Conservation (phyloP, 306 rosid species). For the Oxytropis ochrocephala region DNA sequence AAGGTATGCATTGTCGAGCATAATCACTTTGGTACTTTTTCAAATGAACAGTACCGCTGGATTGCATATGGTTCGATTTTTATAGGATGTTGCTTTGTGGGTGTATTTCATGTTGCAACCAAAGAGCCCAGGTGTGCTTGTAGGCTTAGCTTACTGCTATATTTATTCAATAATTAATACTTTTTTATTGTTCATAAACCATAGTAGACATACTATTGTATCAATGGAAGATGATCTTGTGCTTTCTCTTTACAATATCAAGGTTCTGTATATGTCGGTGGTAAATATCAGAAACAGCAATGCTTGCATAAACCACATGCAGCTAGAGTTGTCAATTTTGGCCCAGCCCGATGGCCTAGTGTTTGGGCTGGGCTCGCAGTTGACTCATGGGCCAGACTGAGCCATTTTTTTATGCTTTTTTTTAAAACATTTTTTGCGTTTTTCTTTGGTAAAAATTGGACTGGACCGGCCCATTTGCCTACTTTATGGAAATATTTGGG, state of each 20-base stretch:
- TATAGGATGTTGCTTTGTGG: conserved; percentile 89
- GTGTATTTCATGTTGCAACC: conserved; percentile 59
- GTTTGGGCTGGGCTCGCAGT: too few relatives aligned
- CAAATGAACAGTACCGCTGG: conserved; percentile 75
- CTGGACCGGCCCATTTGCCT: too few relatives aligned
- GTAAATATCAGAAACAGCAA: neutral
- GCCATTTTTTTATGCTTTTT: too few relatives aligned
- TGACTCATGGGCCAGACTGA: too few relatives aligned
- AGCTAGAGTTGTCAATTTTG: neutral
- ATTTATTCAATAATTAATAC: neutral
- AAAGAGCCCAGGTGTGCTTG: conserved; percentile 81
- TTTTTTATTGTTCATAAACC: neutral
- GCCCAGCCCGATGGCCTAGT: too few relatives aligned
- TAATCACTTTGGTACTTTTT: conserved; percentile 16
- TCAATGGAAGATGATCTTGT: neutral
- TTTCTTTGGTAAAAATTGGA: too few relatives aligned
- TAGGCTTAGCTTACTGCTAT: conserved; percentile 12
- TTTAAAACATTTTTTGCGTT: too few relatives aligned
- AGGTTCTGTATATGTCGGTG: neutral
- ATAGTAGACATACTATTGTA: neutral
- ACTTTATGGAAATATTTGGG: too few relatives aligned
- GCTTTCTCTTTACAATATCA: neutral
- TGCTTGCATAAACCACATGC: neutral
- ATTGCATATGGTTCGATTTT: conserved; percentile 84
- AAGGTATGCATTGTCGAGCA: neutral